Evolutionary conservation across 805 yeast genomes (phyloP), one percentile per base, ranked within the genome.

Genomic region (Naumovozyma baii): DNA sequence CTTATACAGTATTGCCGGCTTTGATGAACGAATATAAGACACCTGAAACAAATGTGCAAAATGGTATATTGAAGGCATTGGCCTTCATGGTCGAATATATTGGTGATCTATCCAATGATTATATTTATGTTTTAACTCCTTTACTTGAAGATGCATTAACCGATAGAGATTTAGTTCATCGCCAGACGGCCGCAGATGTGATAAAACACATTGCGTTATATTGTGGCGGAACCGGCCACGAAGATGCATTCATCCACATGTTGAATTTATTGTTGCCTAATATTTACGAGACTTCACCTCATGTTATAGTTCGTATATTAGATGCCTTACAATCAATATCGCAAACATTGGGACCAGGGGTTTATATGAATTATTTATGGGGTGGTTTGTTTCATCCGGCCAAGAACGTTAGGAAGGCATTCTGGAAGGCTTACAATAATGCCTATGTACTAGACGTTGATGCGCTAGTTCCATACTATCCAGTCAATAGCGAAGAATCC

Each of bases 361-460:
- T 77, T 1, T 67, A 82, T 40, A 57, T 82, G 69, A 78, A 83
- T 50, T 92, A 92, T 58, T 51, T 82, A 0, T 75, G 95, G 81
- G 78, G 80, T 0, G 99, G 99, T 0, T 63, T 92, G 15, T 92
- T 87, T 57, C 97, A 92, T 51, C 94, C 97, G 1, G 96, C 97
- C 0, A 68, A 81, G 41, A 83, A 80, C 52, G 97, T 92, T 0
- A 69, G 98, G 44, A 64, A 62, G 3, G 79, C 92, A 0, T 92
- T 81, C 59, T 92, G 97, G 97, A 78, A 72, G 46, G 57, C 87
- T 12, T 88, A 76, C 66, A 88, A 90, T 51, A 63, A 65, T 31
- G 76, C 87, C 19, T 88, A 88, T 53, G 74, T 83, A 12, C 86
- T 80, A 50, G 72, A 74, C 44, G 66, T 76, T 33, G 94, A 86